phyloP scores from a whole-genome alignment of 768 basidiomycete genomes.

The Xerocomus spinulosus region DNA sequence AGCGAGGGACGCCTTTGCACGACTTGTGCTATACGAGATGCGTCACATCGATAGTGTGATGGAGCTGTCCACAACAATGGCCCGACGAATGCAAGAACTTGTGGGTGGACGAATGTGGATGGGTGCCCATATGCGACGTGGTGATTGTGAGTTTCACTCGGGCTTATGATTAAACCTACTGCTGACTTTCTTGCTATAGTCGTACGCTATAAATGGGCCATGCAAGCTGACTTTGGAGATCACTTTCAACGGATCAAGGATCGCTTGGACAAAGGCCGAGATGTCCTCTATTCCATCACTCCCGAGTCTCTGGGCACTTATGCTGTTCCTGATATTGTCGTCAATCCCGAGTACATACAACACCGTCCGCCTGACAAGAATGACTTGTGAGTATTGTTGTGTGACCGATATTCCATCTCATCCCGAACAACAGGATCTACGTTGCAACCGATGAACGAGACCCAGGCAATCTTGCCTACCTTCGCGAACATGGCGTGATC shows the following conservation, averaged over 20 bases:
- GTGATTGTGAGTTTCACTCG: conserved; percentile 33
- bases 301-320: conserved; percentile 18
- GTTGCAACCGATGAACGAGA: conserved; percentile 42
- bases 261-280: conserved; percentile 19
- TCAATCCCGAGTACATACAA: conserved; percentile 15
- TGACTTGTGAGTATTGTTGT: conserved; percentile 17
- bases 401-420: conserved; percentile 4
- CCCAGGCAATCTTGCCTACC: conserved; percentile 30
- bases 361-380: conserved; percentile 14
- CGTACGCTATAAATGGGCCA: conserved; percentile 32
- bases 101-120: conserved; percentile 37
- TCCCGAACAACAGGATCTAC: conserved; percentile 24
- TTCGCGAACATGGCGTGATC: conserved; percentile 35
- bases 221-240: conserved; percentile 32
- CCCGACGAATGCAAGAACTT: conserved; percentile 28
- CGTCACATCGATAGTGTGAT: conserved; percentile 26
- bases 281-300: conserved; percentile 15
- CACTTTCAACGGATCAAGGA: conserved; percentile 36
- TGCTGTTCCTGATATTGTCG: conserved; percentile 17
- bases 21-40: conserved; percentile 30
- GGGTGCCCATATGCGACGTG: conserved; percentile 42
- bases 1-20: conserved; percentile 31
- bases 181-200: conserved; percentile 15
- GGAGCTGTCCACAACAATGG: conserved; percentile 30
- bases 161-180: too few species aligned